Conservation (phyloP, 768 basidiomycete species). For the Suillus subaureus region DNA sequence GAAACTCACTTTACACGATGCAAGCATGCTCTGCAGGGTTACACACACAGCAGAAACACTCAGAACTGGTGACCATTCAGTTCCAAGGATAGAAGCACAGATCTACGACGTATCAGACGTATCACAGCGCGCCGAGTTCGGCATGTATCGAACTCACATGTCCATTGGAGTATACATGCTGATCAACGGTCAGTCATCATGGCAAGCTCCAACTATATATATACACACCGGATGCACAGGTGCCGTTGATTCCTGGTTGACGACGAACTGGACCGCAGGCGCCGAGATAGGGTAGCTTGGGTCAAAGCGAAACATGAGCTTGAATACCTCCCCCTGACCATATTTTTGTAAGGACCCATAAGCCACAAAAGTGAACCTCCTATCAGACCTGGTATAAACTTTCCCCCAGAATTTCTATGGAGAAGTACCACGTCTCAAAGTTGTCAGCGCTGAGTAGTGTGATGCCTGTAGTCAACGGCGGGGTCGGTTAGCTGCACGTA, state of each 20-base stretch:
- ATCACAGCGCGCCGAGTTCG: conserved; percentile 13
- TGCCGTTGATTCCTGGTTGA: conserved; percentile 61
- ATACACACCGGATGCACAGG: conserved; percentile 77
- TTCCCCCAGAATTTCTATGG: conserved; percentile 84
- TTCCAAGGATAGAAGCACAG: conserved; percentile 87
- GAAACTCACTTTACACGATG: conserved; percentile 78
- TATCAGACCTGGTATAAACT: conserved; percentile 67
- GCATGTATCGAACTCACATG: conserved; percentile 53
- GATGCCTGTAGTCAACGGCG: conserved; percentile 55
- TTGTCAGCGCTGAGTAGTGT: conserved; percentile 74
- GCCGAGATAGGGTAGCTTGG: conserved; percentile 82
- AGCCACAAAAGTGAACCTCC: conserved; percentile 8
- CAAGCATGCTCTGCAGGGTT: conserved; percentile 90
- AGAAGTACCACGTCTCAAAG: conserved; percentile 75
- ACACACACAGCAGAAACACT: conserved; percentile 82
- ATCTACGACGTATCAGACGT: conserved; percentile 50
- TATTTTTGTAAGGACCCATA: not conserved
- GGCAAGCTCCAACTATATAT: conserved; percentile 1
- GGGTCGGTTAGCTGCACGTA: not conserved
- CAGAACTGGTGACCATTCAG: conserved; percentile 89
- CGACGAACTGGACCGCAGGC: conserved; percentile 85
- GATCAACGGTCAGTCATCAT: conserved; percentile 16
- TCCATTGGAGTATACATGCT: conserved; percentile 90
- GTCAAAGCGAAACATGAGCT: conserved; percentile 82
- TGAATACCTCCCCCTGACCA: conserved; percentile 71